These are phyloP conservation scores for Phoma herbarum DNA, from an alignment of 2,329 filamentous ascomycete genomes.

Conservation along the genomic window DNA sequence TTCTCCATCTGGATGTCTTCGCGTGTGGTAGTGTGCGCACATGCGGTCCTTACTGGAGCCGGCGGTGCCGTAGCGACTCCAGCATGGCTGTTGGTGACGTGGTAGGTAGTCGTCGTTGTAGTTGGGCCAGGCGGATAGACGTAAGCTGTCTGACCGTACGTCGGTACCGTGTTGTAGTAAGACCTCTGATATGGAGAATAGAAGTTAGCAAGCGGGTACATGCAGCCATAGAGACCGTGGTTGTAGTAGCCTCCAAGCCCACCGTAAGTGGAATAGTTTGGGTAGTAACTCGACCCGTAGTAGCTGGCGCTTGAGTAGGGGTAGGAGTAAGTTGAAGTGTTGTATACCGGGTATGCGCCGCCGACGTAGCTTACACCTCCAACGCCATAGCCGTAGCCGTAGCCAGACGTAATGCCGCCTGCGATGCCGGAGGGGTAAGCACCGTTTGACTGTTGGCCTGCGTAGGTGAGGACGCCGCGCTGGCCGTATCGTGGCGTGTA, in stretches of 20 bases:
- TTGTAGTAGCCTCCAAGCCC: slow-evolving; percentile 37
- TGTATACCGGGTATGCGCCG: slow-evolving; percentile 32
- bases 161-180: slow-evolving; percentile 38
- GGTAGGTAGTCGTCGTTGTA: slow-evolving; percentile 34
- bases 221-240: slow-evolving; percentile 35
- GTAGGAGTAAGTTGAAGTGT: slow-evolving; percentile 30
- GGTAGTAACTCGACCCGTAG: slow-evolving; percentile 26
- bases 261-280: slow-evolving; percentile 25
- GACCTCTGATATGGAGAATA: slow-evolving; percentile 45
- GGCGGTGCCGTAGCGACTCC: slow-evolving; percentile 14
- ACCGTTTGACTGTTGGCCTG: slow-evolving; percentile 40
- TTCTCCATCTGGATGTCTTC: slow-evolving; percentile 44
- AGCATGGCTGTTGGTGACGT: slow-evolving; percentile 37
- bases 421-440: slow-evolving; percentile 35
- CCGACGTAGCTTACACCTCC: slow-evolving; percentile 26
- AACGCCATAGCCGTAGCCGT: slow-evolving; percentile 25
- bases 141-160: slow-evolving; percentile 35
- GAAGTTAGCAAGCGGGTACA: slow-evolving; percentile 49
- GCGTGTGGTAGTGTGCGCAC: slow-evolving; percentile 25
- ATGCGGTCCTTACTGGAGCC: slow-evolving; percentile 25
- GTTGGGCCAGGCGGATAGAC: slow-evolving; percentile 36
- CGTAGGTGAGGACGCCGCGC: slow-evolving; percentile 40
- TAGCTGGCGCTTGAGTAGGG: slow-evolving; percentile 27
- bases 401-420: slow-evolving; percentile 23
- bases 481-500: slow-evolving; percentile 43